A percentile compares a stretch with the other conserved stretches of the same genome.
Evolutionary conservation across 2,329 filamentous ascomycete species (phyloP).

Genomic region (Xylariaceae sp.): DNA sequence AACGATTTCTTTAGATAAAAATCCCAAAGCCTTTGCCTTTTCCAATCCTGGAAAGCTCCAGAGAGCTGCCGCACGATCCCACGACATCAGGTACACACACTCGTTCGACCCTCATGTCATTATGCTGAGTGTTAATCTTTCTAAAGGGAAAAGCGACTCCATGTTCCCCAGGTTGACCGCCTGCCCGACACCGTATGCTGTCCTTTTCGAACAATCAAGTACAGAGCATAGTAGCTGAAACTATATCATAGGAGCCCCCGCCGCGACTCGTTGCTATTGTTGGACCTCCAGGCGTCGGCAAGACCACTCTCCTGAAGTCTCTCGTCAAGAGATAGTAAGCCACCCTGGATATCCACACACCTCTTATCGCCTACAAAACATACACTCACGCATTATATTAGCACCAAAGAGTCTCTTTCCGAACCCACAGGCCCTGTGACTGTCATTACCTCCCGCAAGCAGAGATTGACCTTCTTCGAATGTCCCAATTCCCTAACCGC

Average conservation of each 20-base stretch:
- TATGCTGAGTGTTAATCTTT: not conserved
- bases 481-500: conserved; percentile 94
- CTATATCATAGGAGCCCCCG: conserved; percentile 62
- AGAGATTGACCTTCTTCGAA: conserved; percentile 92
- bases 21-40: conserved; percentile 88
- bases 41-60: conserved; percentile 76
- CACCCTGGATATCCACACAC: not conserved
- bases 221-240: not conserved
- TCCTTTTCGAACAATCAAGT: not conserved
- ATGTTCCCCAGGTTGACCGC: conserved; percentile 94
- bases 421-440: conserved; percentile 90
- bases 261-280: conserved; percentile 91
- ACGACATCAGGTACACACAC: conserved; percentile 22
- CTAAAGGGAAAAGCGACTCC: conserved; percentile 92
- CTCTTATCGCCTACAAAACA: not conserved
- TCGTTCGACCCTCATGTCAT: too few species aligned
- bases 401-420: conserved; percentile 91
- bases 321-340: conserved; percentile 51
- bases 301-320: conserved; percentile 93
- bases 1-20: conserved; percentile 53
- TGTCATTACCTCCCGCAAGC: conserved; percentile 92
- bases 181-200: conserved; percentile 61
- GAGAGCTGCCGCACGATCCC: conserved; percentile 62
- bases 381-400: conserved; percentile 53
- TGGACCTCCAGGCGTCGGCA: conserved; percentile 90